These are phyloP conservation scores for Beauveria pseudobassiana DNA, from an alignment of 2,329 filamentous ascomycete species.

Conservation along the genomic window DNA sequence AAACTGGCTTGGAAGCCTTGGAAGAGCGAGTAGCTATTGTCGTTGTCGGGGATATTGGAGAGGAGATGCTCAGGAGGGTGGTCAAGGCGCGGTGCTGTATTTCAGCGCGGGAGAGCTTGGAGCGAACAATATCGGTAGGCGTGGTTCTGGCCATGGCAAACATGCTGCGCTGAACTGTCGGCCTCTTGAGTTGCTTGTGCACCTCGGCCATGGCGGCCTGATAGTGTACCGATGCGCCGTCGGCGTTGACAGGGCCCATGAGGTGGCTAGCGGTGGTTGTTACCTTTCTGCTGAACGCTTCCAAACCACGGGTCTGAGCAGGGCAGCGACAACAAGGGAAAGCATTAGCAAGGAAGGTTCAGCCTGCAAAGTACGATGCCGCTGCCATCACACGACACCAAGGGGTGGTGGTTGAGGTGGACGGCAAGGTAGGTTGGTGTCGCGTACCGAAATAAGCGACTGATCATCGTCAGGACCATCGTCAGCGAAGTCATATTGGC, in stretches of 20 bases:
- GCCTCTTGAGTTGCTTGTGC: constrained; percentile 79
- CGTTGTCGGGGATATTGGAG: constrained; percentile 77
- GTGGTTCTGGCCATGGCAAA: constrained; percentile 87
- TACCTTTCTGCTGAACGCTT: constrained; percentile 90
- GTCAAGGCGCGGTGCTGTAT: constrained; percentile 90
- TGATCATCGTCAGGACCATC: constrained; percentile 39
- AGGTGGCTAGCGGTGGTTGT: constrained; percentile 88
- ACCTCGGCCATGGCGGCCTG: constrained; percentile 82
- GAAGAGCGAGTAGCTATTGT: constrained; percentile 85
- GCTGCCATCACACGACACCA: constrained; percentile 24
- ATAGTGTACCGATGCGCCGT: constrained; percentile 59
- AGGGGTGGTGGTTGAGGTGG: neutral
- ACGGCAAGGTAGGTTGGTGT: neutral
- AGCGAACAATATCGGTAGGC: constrained; percentile 89
- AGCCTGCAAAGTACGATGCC: constrained; percentile 6
- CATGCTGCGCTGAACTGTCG: constrained; percentile 77
- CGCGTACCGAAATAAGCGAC: constrained; percentile 36
- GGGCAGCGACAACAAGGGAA: neutral
- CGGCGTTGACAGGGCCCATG: constrained; percentile 56
- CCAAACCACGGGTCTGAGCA: constrained; percentile 71
- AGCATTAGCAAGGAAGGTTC: constrained; percentile 2
- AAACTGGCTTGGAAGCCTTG: constrained; percentile 92
- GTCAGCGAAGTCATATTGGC: constrained; percentile 38
- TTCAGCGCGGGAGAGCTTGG: constrained; percentile 80
- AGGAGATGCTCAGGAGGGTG: constrained; percentile 85